Conservation (phyloP, 768 basidiomycete species). For the Boletus vinaceobasis region DNA sequence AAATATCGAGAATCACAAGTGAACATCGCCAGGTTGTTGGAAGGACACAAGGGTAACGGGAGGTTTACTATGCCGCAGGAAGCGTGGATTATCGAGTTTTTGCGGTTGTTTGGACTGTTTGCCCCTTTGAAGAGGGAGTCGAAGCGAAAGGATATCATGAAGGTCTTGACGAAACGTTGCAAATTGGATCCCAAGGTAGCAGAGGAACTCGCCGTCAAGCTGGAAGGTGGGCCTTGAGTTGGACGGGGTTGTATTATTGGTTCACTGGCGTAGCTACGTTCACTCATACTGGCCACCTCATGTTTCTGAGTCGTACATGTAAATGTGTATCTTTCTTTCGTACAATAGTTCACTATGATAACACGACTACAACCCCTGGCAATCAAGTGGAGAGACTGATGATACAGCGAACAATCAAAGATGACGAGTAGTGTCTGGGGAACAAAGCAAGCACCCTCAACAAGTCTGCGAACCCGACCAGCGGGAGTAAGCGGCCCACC, state of each 20-base stretch:
- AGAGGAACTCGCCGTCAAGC: conserved; percentile 18
- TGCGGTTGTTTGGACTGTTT: conserved; percentile 24
- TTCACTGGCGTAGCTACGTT: background rate
- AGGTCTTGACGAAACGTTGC: conserved; percentile 31
- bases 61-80: conserved; percentile 28
- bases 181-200: conserved; percentile 18
- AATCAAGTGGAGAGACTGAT: background rate
- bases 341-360: background rate
- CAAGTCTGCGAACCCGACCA: background rate
- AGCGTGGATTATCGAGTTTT: conserved; percentile 22
- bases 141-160: conserved; percentile 23
- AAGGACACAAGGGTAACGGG: conserved; percentile 7
- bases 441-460: background rate
- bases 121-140: conserved; percentile 19
- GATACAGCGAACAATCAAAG: background rate
- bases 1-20: conserved; percentile 26
- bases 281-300: background rate
- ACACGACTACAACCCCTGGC: background rate
- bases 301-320: conserved; percentile 4
- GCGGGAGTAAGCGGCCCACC: background rate
- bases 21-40: conserved; percentile 17
- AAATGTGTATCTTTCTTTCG: conserved; percentile 1
- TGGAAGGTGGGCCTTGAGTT: conserved; percentile 6
- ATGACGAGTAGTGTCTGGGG: background rate
- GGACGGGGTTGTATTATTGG: background rate